A percentile compares a stretch with the other conserved stretches of the same genome.
Conservation (phyloP, 2,329 filamentous ascomycete genomes). For the Pseudocercospora pini-densiflorae region DNA sequence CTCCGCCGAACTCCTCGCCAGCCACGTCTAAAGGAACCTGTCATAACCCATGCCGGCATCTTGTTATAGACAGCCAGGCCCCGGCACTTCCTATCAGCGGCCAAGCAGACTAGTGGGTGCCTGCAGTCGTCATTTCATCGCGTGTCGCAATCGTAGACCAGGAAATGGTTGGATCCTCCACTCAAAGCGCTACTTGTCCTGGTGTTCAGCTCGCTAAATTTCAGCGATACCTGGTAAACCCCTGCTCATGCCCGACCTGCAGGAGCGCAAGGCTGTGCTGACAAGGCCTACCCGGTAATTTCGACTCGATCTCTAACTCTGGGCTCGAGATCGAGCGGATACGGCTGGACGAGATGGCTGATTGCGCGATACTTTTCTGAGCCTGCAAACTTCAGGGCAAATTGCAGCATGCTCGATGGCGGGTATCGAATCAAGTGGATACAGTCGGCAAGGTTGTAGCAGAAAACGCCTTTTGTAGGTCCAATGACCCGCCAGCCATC, state of each 20-base stretch:
- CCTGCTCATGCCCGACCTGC: slow-evolving; percentile 23
- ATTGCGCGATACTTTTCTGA: slow-evolving; percentile 22
- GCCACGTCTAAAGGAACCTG: slow-evolving; percentile 15
- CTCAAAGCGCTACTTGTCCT: slow-evolving; percentile 12
- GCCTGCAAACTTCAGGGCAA: slow-evolving; percentile 21
- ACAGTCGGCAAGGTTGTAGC: slow-evolving; percentile 16
- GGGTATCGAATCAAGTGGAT: slow-evolving; percentile 16
- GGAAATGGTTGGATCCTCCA: slow-evolving; percentile 23
- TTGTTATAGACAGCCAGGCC: slow-evolving; percentile 10
- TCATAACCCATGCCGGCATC: slow-evolving; percentile 14
- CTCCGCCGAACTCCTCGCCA: slow-evolving; percentile 24
- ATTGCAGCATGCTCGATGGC: slow-evolving; percentile 23
- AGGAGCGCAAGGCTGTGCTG: slow-evolving; percentile 13
- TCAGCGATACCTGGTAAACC: slow-evolving; percentile 20
- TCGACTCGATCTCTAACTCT: slow-evolving; percentile 26
- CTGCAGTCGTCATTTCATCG: slow-evolving; percentile 22
- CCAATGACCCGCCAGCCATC: slow-evolving; percentile 5
- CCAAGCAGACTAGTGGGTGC: slow-evolving; percentile 14
- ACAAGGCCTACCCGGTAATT: slow-evolving; percentile 23
- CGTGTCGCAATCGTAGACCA: slow-evolving; percentile 24
- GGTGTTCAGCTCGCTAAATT: slow-evolving; percentile 19
- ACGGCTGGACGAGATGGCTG: slow-evolving; percentile 26
- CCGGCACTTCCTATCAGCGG: slow-evolving; percentile 11
- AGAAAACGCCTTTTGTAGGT: slow-evolving; percentile 10
- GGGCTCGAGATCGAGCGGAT: slow-evolving; percentile 24